Conservation (phyloP, 164 flowering plant species). For the Houttuynia cordata region DNA sequence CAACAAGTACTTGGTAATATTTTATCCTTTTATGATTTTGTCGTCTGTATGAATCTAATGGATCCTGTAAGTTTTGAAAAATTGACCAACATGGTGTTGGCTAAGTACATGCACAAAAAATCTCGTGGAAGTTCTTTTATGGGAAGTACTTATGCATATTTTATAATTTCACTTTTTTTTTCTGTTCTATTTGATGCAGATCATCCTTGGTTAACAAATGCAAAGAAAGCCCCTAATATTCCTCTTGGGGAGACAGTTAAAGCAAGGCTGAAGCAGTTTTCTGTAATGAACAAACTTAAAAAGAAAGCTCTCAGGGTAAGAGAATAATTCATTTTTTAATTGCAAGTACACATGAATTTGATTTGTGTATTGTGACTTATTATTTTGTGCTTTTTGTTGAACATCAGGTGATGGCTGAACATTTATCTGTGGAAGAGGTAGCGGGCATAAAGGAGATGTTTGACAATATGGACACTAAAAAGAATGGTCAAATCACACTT, state of each 20-base stretch:
- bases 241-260: constrained; percentile 78
- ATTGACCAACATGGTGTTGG: too few relatives aligned
- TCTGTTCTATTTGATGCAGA: constrained; percentile 27
- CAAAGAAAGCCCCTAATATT: constrained; percentile 83
- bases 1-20: constrained; percentile 81
- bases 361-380: background rate
- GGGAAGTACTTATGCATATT: background rate
- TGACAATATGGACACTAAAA: constrained; percentile 57
- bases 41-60: background rate
- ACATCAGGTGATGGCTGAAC: constrained; percentile 75
- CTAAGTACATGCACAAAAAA: too few relatives aligned
- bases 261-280: constrained; percentile 86
- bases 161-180: background rate
- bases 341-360: background rate
- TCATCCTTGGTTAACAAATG: constrained; percentile 89
- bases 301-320: constrained; percentile 88
- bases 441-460: constrained; percentile 84
- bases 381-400: background rate
- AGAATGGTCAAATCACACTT: constrained; percentile 55
- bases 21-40: background rate
- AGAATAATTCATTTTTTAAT: background rate
- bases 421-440: constrained; percentile 79
- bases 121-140: too few relatives aligned
- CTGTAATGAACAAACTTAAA: constrained; percentile 90
- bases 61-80: background rate